Conservation (phyloP, 2,329 filamentous ascomycete species). For the Fusarium verticillioides region DNA sequence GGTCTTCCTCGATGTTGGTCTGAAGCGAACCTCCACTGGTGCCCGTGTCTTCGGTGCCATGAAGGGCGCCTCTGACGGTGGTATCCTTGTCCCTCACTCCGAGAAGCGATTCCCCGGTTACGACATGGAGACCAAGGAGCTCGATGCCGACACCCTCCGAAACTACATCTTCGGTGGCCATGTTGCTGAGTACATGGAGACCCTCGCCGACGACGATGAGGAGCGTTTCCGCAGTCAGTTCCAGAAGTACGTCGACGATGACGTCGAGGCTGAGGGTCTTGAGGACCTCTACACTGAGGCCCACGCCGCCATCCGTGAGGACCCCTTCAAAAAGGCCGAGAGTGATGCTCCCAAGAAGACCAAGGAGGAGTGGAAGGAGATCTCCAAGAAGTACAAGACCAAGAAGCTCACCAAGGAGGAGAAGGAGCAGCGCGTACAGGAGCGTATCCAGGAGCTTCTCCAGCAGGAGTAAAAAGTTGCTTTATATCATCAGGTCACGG, state of each 20-base stretch:
- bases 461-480: conserved; percentile 56
- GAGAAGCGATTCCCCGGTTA: conserved; percentile 99
- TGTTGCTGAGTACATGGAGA: conserved; percentile 99
- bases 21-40: conserved; percentile 96
- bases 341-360: conserved; percentile 84
- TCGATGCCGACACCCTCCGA: conserved; percentile 95
- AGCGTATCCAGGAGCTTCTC: conserved; percentile 87
- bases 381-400: conserved; percentile 89
- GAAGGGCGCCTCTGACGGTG: conserved; percentile 99
- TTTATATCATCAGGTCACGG: conserved; percentile 37
- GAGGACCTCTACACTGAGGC: conserved; percentile 97
- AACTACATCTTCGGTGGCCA: conserved; percentile 99
- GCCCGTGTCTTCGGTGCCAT: conserved; percentile 99
- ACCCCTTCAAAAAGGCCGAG: conserved; percentile 95
- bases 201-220: conserved; percentile 98
- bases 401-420: conserved; percentile 84
- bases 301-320: conserved; percentile 95
- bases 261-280: conserved; percentile 93
- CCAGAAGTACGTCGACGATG: conserved; percentile 96
- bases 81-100: conserved; percentile 96
- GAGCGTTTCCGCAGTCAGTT: conserved; percentile 99
- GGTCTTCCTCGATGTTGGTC: conserved; percentile 97
- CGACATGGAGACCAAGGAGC: conserved; percentile 98
- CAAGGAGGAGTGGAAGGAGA: conserved; percentile 97
- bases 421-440: conserved; percentile 85